These are phyloP conservation scores for Phytophthora hibernalis DNA, from an alignment of 352 stramenopile genomes.

Conservation along the genomic window DNA sequence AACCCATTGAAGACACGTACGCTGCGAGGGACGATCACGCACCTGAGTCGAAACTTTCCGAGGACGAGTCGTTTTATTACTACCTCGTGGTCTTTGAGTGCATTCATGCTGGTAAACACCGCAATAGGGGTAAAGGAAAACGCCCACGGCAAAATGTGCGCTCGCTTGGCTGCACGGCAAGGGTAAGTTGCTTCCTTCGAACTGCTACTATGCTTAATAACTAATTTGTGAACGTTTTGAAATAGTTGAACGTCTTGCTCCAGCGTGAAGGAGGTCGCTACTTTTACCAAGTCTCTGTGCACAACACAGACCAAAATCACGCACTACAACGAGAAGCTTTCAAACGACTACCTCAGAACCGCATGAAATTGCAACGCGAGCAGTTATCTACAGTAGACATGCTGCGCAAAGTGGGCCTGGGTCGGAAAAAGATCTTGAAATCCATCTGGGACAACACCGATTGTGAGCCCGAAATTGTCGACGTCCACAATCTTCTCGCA, in stretches of 20 bases:
- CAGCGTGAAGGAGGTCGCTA: not conserved
- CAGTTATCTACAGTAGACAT: not conserved
- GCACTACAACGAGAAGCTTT: too few species aligned
- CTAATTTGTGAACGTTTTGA: too few species aligned
- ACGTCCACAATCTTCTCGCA: not conserved
- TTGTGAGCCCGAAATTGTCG: not conserved
- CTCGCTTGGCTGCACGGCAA: not conserved
- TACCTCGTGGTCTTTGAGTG: not conserved
- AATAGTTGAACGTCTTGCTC: not conserved
- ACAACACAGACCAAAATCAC: too few species aligned
- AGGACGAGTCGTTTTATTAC: not conserved
- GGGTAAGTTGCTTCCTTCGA: too few species aligned
- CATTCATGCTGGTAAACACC: not conserved
- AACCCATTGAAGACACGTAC: not conserved
- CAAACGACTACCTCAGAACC: not conserved
- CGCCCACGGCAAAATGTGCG: not conserved
- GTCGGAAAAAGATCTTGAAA: constrained; percentile 6
- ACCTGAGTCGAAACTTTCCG: not conserved
- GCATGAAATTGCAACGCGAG: too few species aligned
- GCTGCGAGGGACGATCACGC: not conserved
- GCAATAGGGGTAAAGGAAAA: not conserved
- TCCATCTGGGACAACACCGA: constrained; percentile 6
- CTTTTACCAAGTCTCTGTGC: not conserved
- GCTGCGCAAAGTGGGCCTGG: not conserved
- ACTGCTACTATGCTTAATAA: too few species aligned